Evolutionary conservation across 306 rosid species (phyloP), one percentile per base, ranked within the genome.

Genomic region (Quercus parvula): DNA sequence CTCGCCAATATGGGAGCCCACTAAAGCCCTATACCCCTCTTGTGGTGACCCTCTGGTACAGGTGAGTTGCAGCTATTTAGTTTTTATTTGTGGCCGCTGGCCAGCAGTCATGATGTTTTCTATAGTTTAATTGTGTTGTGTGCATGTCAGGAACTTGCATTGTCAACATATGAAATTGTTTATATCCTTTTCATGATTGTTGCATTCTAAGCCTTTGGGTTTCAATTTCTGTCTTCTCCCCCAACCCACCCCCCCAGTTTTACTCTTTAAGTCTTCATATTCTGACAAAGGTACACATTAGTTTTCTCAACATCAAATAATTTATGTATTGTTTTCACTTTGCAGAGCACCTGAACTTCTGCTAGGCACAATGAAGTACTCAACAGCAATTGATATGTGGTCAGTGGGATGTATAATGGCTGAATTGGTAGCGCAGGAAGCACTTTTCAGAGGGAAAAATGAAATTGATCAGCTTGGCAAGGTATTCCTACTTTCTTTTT

Each of bases 341-440:
- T 85, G 84, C 91, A 91, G 99, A 73, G 97, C 99, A 24, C 99
- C 99, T 66, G 99, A 96, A 78, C 89, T 96, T 24, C 83, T 96
- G 49, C 68, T 96, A 31, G 98, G 98, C 0, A 64, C 88, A 27
- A 89, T 84, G 66, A 90, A 91, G 77, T 96, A 96, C 86, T 96
- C 99, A 9, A 96, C 97, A 2, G 98, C 99, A 10, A 86, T 96
- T 82, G 99, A 96, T 77, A 87, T 96, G 97, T 96, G 99, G 99
- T 96, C 99, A 0, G 88, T 93, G 56, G 99, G 99, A 27, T 96
- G 99, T 75, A 90, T 96, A 85, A 91, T 96, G 98, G 98, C 96
- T 7, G 99, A 96, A 77, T 75, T 93, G 78, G 58, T 96, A 81
- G 86, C 93, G 0, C 91, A 88, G 90, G 86, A 85, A 22, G 89